Base-by-base conservation (phyloP, 805 yeast genomes). In the Torulaspora maleeae region DNA sequence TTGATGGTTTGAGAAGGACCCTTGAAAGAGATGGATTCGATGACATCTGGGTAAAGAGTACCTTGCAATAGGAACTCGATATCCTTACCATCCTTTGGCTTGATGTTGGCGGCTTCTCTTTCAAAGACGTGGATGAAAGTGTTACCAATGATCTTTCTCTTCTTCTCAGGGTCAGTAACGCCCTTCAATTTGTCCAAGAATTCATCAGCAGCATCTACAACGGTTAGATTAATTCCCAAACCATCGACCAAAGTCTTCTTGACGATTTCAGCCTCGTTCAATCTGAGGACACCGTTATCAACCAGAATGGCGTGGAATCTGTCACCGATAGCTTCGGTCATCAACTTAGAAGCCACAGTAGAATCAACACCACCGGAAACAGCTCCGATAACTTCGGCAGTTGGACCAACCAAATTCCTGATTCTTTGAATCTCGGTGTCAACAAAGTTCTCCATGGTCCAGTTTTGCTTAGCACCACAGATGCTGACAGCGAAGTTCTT, bases 281-380 rank as follows among this genome's bases (percentile, higher is more conserved):
- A 75, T 74, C 99, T 83, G 86, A 93, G 83, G 65, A 93, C 93
- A 71, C 99, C 99, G 67, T 93, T 93, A 70, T 93, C 99, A 52
- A 93, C 99, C 64, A 88, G 79, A 61, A 93, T 90, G 48, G 99
- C 99, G 63, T 93, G 99, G 85, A 93, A 93, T 68, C 99, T 81
- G 63, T 87, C 93, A 65, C 99, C 99, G 69, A 93, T 93, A 55
- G 99, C 99, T 74, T 86, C 96, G 54, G 88, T 83, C 95, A 93
- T 85, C 66, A 93, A 78, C 76, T 91, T 93, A 54, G 99, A 97
- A 55, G 97, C 99, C 50, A 93, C 99, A 39, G 99, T 93, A 42
- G 99, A 93, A 72, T 93, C 99, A 52, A 93, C 99, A 75, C 99
- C 99, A 63, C 99, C 99, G 43, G 96, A 88, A 54, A 93, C 99